Base-by-base conservation (phyloP, 768 basidiomycete genomes). In the Fomitopsis pulvina region DNA sequence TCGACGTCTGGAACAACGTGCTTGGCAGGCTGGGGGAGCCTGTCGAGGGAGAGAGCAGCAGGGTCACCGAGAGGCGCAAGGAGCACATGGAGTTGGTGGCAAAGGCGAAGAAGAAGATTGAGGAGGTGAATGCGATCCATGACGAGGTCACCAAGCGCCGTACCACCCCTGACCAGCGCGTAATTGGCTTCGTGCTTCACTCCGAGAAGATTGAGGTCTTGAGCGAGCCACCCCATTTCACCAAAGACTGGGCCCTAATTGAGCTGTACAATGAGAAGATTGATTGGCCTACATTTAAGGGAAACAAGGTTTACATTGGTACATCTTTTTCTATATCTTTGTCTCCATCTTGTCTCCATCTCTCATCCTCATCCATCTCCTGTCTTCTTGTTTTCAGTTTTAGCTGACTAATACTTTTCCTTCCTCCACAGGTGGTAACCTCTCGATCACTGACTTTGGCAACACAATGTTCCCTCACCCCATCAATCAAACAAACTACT, bases 1-100 rank as follows among this genome's bases (percentile, higher is more conserved):
- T 58, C 42, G 27, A 47, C 3, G 45, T 9, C 37, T 69, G 60
- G 60, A 40, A 67, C 30, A 24, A 30, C 10, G 38, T 24, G 24
- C 45, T 66, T 52, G 43, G 20, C 10, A 54, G 55, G 57, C 45
- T 71, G 39, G 56, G 51, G 29, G 52, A 58, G 46, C 43, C 48
- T 38, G 46, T 25, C 11, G 50, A 59, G 48, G 61, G 59, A 12
- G 66, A 67, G 54, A 11, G 29, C 29, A 30, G 7, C 32, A 42
- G 37, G 45, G 27, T 45, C 48, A 38, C 57, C 37, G 6, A 25
- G 32, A 30, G 57, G 45, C 43, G 30, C 51, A 44, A 34, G 2
- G 16, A 45, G 24, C 39, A 43, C 25, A 10, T 43, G n/a, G 16
- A 34, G 44, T 37, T 52, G 26, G 42, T 43, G 42, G 52, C 16